Evolutionary conservation across 805 yeast genomes (phyloP), one percentile per base, ranked within the genome.

Genomic region (Metschnikowia colocasiae): DNA sequence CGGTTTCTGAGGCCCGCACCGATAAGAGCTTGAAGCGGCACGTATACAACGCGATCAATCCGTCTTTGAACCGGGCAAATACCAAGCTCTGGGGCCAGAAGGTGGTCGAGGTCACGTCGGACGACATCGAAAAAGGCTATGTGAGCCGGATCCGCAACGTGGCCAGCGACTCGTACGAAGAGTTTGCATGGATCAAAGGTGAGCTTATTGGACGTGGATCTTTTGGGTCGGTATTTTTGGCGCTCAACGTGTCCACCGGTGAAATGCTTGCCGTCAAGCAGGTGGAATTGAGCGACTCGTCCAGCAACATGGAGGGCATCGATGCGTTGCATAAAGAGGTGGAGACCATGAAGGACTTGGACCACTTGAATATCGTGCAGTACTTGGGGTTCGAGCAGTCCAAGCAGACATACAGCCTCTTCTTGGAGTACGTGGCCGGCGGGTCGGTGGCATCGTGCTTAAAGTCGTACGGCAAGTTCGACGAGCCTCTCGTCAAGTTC

Each of bases 191-290:
- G 99, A 85, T 95, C 42, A 89, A 89, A 61, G 99, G 99, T 75
- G 97, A 91, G 60, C 73, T 94, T 52, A 89, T 94, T 48, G 99
- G 99, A 0, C 81, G 88, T 49, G 99, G 99, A 0, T 91, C 97
- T 1, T 94, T 91, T 72, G 99, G 99, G 8, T 83, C 87, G 31
- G 99, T 94, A 1, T 92, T 78, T 60, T 73, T 94, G 47, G 97
- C 96, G 1, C 75, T 94, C 60, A 94, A 94, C 64, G 91, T 90
- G 15, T 94, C 98, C 1, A 89, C 96, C 0, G 98, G 98, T 46
- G 99, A 94, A 59, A 90, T 94, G 96, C 85, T 94, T 71, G 99
- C 99, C 0, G 99, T 94, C 2, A 94, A 94, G 61, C 99, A 94
- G 65, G 97, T 92, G 2, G 83, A 78, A 35, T 83, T 85, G 10